These are phyloP conservation scores for Russula compacta DNA, from an alignment of 768 basidiomycete genomes.

Conservation along the genomic window DNA sequence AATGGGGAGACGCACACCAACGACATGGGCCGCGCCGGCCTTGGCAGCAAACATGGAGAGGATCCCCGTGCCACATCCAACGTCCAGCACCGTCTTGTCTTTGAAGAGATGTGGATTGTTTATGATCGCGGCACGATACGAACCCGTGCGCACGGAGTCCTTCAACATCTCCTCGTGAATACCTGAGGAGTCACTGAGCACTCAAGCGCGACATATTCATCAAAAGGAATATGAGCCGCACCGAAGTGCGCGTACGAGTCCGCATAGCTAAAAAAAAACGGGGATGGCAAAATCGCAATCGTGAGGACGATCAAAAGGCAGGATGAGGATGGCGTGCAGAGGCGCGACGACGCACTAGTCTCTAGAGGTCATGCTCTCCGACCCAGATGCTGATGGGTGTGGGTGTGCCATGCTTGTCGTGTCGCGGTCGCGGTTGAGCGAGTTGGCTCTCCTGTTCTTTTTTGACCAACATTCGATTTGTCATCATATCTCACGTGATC, in stretches of 20 bases:
- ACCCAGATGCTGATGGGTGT: conserved; percentile 3
- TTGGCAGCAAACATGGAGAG: conserved; percentile 97
- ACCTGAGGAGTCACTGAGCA: conserved; percentile 37
- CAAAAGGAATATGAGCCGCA: conserved; percentile 28
- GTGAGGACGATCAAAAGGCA: conserved; percentile 9
- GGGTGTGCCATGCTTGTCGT: conserved; percentile 6
- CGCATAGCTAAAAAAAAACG: conserved; percentile 56
- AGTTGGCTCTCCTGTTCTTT: too few relatives aligned
- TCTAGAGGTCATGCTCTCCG: conserved; percentile 61
- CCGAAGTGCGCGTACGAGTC: conserved; percentile 96
- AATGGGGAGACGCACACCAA: conserved; percentile 53
- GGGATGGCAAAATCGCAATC: neutral
- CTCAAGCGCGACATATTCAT: neutral
- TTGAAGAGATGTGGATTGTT: conserved; percentile 94
- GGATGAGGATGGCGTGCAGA: conserved; percentile 7
- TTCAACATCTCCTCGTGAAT: conserved; percentile 99
- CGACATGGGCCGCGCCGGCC: conserved; percentile 89
- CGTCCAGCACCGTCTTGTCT: conserved; percentile 94
- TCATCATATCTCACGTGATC: neutral
- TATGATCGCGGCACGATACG: conserved; percentile 90
- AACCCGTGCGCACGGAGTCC: conserved; percentile 88
- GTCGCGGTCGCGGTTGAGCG: neutral
- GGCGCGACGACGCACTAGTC: conserved; percentile 59
- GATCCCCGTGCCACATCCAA: conserved; percentile 98
- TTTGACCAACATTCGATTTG: neutral